Evolutionary conservation across 108 stramenopile genomes (phyloP).

Genomic region (Schizochytrium sp.): DNA sequence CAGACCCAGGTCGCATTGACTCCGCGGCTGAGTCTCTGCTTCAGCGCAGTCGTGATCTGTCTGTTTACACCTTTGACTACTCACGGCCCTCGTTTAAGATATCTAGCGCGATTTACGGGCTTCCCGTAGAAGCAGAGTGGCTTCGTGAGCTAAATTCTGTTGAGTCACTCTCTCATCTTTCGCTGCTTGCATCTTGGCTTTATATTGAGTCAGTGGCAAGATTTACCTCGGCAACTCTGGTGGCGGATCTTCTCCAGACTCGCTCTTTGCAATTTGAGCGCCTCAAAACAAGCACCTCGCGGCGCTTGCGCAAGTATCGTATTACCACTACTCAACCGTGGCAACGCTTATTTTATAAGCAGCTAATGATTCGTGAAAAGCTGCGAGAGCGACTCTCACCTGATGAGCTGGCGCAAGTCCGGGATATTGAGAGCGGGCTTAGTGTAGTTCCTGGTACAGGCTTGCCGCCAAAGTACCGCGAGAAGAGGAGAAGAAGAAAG

Average conservation of each 20-base stretch:
- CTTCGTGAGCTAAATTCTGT: slow-evolving; percentile 5
- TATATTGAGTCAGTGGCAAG: slow-evolving; percentile 43
- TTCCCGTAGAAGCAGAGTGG: slow-evolving; percentile 38
- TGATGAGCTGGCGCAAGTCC: slow-evolving; percentile 50
- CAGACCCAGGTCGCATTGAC: not conserved
- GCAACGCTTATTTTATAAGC: not conserved
- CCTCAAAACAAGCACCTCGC: not conserved
- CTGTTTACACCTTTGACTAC: not conserved
- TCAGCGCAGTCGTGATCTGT: not conserved
- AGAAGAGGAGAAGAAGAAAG: not conserved
- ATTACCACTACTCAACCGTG: not conserved
- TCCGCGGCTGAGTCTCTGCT: not conserved
- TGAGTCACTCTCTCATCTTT: slow-evolving; percentile 11
- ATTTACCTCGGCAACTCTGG: slow-evolving; percentile 27
- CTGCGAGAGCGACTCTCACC: not conserved
- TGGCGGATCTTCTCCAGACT: not conserved
- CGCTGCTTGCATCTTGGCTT: slow-evolving; percentile 20
- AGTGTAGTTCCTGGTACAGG: not conserved
- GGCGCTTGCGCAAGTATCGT: not conserved
- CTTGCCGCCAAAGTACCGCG: not conserved
- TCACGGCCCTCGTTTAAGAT: not conserved
- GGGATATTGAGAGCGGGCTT: slow-evolving; percentile 24
- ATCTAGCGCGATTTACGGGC: slow-evolving; percentile 12
- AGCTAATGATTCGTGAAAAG: slow-evolving; percentile 19
- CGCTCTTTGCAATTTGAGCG: slow-evolving; percentile 45